phyloP scores from a whole-genome alignment of 352 stramenopile species.

The Phytopythium helicoides region DNA sequence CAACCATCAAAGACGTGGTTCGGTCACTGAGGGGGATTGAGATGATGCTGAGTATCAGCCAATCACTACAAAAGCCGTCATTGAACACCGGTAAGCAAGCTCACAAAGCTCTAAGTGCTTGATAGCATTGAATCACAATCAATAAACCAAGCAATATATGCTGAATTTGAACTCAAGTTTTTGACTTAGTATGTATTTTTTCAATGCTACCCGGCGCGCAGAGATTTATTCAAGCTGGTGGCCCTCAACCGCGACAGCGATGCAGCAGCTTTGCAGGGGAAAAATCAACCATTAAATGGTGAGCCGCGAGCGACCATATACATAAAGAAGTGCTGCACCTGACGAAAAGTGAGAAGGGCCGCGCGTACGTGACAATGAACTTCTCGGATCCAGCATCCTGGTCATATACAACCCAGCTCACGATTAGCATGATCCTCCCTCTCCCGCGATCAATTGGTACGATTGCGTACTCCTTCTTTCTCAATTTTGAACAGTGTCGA shows the following conservation, averaged over 20 bases:
- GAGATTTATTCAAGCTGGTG: conserved; percentile 57
- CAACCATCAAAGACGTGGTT: conserved; percentile 45
- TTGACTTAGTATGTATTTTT: no score
- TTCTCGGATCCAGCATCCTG: conserved; percentile 69
- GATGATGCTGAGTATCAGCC: conserved; percentile 73
- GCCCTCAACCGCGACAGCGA: conserved; percentile 63
- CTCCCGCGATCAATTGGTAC: no score
- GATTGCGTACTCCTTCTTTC: conserved; percentile 60
- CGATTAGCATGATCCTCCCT: no score
- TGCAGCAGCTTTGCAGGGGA: conserved; percentile 63
- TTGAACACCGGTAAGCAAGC: background rate
- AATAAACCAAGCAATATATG: no score
- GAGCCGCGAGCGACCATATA: no score
- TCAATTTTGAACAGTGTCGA: conserved; percentile 77
- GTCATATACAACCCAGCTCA: background rate
- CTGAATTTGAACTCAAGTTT: no score
- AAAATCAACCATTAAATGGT: background rate
- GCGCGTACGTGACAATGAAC: conserved; percentile 76
- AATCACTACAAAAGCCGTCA: conserved; percentile 30
- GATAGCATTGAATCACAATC: no score
- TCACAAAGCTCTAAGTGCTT: no score
- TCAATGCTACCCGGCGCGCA: no score
- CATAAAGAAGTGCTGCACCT: no score
- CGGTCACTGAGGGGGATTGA: conserved; percentile 69
- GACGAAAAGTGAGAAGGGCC: conserved; percentile 75